These are phyloP conservation scores for Sporothrix mexicana DNA, from an alignment of 2,329 filamentous ascomycete species.

Conservation along the genomic window DNA sequence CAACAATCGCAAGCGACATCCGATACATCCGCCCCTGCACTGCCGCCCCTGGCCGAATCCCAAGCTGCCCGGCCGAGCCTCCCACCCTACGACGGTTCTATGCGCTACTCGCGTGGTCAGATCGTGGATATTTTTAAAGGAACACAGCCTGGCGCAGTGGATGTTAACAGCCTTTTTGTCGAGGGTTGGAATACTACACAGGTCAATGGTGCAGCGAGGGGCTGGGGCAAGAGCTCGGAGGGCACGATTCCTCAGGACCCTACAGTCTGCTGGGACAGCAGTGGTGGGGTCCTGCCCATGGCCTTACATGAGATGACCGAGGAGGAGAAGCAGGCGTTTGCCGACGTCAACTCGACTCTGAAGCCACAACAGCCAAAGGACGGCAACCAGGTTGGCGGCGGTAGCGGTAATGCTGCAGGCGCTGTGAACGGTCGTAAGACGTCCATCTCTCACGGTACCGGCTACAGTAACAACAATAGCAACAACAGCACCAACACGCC, in stretches of 20 bases:
- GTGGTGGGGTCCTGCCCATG: slow-evolving; percentile 72
- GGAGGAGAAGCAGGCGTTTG: slow-evolving; percentile 72
- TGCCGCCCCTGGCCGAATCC: slow-evolving; percentile 42
- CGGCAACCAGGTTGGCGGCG: slow-evolving; percentile 59
- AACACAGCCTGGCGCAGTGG: slow-evolving; percentile 52
- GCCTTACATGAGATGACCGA: slow-evolving; percentile 71
- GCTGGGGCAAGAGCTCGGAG: slow-evolving; percentile 81
- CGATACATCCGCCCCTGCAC: slow-evolving; percentile 34
- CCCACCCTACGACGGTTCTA: slow-evolving; percentile 54
- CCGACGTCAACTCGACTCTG: slow-evolving; percentile 90
- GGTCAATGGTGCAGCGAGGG: slow-evolving; percentile 67
- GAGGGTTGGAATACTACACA: slow-evolving; percentile 80
- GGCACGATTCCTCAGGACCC: slow-evolving; percentile 76
- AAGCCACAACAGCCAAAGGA: slow-evolving; percentile 83
- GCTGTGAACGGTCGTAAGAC: slow-evolving; percentile 74
- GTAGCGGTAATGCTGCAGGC: background rate
- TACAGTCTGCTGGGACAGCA: slow-evolving; percentile 88
- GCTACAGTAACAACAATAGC: slow-evolving; percentile 59
- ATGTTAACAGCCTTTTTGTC: slow-evolving; percentile 71
- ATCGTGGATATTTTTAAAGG: slow-evolving; percentile 74
- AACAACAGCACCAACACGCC: slow-evolving; percentile 58
- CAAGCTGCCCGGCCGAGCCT: slow-evolving; percentile 45
- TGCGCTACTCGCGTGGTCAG: slow-evolving; percentile 78
- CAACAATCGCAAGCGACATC: slow-evolving; percentile 38
- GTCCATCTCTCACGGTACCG: slow-evolving; percentile 75